Percentiles rank a stretch among this genome's conserved stretches.
These are phyloP conservation scores for Pichia cabralensis DNA, from an alignment of 805 yeast species.

Conservation along the genomic window DNA sequence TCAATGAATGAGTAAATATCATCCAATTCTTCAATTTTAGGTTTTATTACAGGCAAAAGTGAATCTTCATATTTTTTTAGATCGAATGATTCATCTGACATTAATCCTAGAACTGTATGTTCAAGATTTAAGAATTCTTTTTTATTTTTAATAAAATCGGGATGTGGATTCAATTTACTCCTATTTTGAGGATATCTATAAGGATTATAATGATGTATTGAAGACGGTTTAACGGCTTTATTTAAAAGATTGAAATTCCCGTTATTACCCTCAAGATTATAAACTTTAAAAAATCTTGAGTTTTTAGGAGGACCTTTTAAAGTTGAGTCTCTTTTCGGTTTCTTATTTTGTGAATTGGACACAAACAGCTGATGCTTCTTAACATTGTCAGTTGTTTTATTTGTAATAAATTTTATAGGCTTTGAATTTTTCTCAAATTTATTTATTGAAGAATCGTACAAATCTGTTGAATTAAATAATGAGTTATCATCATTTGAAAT, in stretches of 20 bases:
- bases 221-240: conserved; percentile 5
- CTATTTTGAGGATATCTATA: conserved; percentile 36
- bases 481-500: no score
- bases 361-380: conserved; percentile 2
- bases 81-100: not conserved
- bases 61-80: not conserved
- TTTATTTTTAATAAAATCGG: conserved; percentile 24
- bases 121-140: conserved; percentile 1
- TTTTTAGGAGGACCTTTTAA: conserved; percentile 22
- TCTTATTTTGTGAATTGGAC: conserved; percentile 4
- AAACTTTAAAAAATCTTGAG: conserved; percentile 19
- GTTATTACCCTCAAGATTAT: conserved; percentile 11
- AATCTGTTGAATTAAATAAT: no score
- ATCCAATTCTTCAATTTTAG: conserved; percentile 43
- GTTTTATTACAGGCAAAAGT: conserved; percentile 45
- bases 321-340: conserved; percentile 3
- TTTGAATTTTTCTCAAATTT: no score
- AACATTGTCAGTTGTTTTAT: conserved; percentile 5
- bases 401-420: conserved; percentile 8
- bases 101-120: not conserved
- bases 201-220: conserved; percentile 33
- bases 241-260: no score
- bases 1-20: conserved; percentile 65
- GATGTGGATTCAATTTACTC: conserved; percentile 34
- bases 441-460: no score